Evolutionary conservation across 768 basidiomycete genomes (phyloP), one percentile per base, ranked within the genome.

Genomic region (Leucosporidium yakuticum): DNA sequence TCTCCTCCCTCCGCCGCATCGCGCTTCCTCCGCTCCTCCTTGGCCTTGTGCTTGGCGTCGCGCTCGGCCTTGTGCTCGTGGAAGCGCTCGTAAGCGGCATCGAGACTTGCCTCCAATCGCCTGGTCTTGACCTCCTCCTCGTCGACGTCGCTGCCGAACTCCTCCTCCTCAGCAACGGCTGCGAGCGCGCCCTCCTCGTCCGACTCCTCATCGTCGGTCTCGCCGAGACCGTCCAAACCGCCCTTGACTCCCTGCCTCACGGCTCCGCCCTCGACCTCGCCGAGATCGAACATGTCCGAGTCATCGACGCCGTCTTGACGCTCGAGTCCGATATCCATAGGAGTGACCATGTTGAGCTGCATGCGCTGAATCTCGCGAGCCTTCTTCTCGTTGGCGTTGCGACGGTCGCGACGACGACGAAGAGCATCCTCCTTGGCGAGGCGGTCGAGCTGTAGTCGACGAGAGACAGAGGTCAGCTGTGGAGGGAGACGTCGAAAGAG

Each of bases 341-440:
- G 96, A 25, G 92, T 91, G 19, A 89, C 90, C 96, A 99, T 99
- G 76, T 90, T 88, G 56, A 98, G 83, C 77, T 98, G 96, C 86
- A 98, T 89, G 62, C 94, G 88, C 76, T 91, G 90, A 50, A 98
- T 87, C 1, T 91, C 90, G 71, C 88, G 86, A 34, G 84, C 83
- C 79, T 89, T 91, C 76, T 89, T 82, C 80, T 98, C 96, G 79
- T 97, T 97, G 3, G 87, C 86, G 47, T 86, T 84, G 63, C 92
- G 85, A 62, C 89, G 84, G 73, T 91, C 89, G 12, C 89, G 87
- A 78, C 91, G 92, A 50, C 84, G 77, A 57, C 87, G 85, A 34
- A 87, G 84, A 50, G 83, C 82, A 36, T 85, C 87, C 79, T 91
- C 93, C 1, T 84, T 82, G 69, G 91, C 90, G 20, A 92, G 81